Conservation (phyloP, 2,329 filamentous ascomycete species). For the Graphilbum fragrans region DNA sequence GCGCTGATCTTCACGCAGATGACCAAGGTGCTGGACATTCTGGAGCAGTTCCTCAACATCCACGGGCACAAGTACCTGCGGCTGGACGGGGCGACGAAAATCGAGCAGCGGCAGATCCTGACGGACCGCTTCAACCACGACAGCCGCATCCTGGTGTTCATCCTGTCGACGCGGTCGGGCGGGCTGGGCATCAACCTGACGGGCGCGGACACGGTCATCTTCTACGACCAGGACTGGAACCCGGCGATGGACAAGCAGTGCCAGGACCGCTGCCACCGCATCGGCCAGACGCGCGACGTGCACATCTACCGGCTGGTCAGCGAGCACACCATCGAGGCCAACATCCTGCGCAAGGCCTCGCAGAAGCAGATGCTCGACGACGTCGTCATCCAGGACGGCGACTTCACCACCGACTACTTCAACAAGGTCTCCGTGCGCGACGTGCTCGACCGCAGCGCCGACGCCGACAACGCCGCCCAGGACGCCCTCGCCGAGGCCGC, state of each 20-base stretch:
- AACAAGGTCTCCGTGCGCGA: constrained; percentile 63
- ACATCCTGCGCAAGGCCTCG: constrained; percentile 90
- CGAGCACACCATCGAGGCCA: constrained; percentile 92
- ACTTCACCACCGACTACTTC: constrained; percentile 95
- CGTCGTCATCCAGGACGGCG: constrained; percentile 94
- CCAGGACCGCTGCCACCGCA: constrained; percentile 92
- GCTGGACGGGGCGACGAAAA: constrained; percentile 74
- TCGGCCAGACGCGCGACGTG: constrained; percentile 93
- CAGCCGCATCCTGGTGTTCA: constrained; percentile 84
- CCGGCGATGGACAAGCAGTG: constrained; percentile 99
- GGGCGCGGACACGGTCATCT: constrained; percentile 94
- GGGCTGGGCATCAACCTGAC: constrained; percentile 94
- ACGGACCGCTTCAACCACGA: constrained; percentile 96
- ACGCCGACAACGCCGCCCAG: constrained; percentile 39
- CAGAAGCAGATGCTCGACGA: constrained; percentile 98
- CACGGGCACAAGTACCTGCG: constrained; percentile 95
- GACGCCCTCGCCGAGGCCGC: constrained; percentile 48
- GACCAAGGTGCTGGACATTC: constrained; percentile 94
- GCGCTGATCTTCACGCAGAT: constrained; percentile 98
- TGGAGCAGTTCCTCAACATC: constrained; percentile 96
- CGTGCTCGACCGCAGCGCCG: constrained; percentile 33
- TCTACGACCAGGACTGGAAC: constrained; percentile 99
- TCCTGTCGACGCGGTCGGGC: constrained; percentile 86
- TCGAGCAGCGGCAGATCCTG: constrained; percentile 76
- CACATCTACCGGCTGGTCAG: constrained; percentile 94